Evolutionary conservation across 2,329 filamentous ascomycete species (phyloP).

Genomic region (Gliomastix tumulicola): DNA sequence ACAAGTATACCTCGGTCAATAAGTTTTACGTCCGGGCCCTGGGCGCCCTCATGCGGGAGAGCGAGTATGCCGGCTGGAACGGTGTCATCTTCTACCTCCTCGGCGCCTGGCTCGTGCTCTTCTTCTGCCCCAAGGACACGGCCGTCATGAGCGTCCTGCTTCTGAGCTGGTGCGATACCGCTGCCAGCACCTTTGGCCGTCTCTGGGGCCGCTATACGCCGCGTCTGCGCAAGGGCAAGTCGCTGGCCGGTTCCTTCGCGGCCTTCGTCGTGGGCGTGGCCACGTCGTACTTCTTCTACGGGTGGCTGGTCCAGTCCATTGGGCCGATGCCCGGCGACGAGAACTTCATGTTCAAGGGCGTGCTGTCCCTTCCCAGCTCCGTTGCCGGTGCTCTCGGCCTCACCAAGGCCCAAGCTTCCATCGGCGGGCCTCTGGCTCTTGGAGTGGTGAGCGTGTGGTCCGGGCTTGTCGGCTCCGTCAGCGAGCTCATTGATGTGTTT

Average conservation of each 20-base stretch:
- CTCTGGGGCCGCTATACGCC: constrained; percentile 86
- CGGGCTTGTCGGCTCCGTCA: constrained; percentile 80
- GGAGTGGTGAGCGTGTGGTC: constrained; percentile 78
- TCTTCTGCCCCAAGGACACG: constrained; percentile 88
- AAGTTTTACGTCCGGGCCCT: constrained; percentile 76
- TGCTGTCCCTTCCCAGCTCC: constrained; percentile 59
- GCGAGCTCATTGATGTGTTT: constrained; percentile 85
- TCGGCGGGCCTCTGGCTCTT: constrained; percentile 67
- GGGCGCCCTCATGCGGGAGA: constrained; percentile 94
- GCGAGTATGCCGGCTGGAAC: constrained; percentile 89
- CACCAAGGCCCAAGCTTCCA: constrained; percentile 46
- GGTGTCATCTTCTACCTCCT: constrained; percentile 96
- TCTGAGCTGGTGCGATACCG: constrained; percentile 96
- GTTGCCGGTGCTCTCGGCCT: constrained; percentile 56
- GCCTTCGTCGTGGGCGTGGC: constrained; percentile 77
- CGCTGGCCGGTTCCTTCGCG: constrained; percentile 78
- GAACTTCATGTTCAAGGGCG: constrained; percentile 69
- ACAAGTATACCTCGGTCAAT: constrained; percentile 77
- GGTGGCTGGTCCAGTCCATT: constrained; percentile 65
- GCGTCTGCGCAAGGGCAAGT: constrained; percentile 79
- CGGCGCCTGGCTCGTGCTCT: constrained; percentile 79
- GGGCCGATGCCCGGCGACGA: constrained; percentile 65
- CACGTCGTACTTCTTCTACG: constrained; percentile 84
- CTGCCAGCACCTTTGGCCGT: constrained; percentile 88
- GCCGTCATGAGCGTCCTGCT: constrained; percentile 84